Percentiles rank a stretch among this genome's conserved stretches.
phyloP scores from a whole-genome alignment of 2,329 filamentous ascomycete species.

The Trichoderma sp. region DNA sequence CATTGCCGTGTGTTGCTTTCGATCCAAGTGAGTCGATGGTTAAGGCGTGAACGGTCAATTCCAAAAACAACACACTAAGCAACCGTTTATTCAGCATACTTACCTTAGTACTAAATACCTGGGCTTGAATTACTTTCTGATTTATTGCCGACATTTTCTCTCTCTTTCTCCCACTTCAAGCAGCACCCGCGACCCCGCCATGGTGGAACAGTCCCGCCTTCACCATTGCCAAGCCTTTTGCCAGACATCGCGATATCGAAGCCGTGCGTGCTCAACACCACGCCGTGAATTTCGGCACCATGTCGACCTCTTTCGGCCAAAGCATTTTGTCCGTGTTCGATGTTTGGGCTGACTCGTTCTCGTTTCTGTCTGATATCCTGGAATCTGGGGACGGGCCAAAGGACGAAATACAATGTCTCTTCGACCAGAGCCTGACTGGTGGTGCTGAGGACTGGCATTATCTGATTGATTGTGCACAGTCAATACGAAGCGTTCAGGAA shows the following conservation, averaged over 20 bases:
- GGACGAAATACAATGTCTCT: conserved; percentile 29
- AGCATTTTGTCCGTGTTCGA: conserved; percentile 34
- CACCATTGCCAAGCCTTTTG: neutral
- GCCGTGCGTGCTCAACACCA: neutral
- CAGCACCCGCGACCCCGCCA: neutral
- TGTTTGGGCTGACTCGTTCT: conserved; percentile 29
- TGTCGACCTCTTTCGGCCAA: conserved; percentile 26
- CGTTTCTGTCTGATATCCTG: conserved; percentile 34
- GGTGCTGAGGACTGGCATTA: conserved; percentile 35
- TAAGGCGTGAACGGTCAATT: neutral
- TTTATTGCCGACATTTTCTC: no score
- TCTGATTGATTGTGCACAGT: conserved; percentile 34
- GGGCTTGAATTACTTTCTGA: no score
- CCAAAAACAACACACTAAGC: conserved; percentile 2
- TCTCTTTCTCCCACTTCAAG: neutral
- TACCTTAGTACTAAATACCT: neutral
- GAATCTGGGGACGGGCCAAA: conserved; percentile 27
- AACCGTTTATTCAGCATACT: neutral
- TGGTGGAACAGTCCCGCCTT: neutral
- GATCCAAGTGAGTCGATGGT: neutral
- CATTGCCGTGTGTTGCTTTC: neutral
- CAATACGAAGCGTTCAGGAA: conserved; percentile 25
- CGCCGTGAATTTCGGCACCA: neutral
- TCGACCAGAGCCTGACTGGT: conserved; percentile 33
- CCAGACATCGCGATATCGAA: neutral